phyloP scores from a whole-genome alignment of 768 basidiomycete genomes.

The Pholiota microspora region DNA sequence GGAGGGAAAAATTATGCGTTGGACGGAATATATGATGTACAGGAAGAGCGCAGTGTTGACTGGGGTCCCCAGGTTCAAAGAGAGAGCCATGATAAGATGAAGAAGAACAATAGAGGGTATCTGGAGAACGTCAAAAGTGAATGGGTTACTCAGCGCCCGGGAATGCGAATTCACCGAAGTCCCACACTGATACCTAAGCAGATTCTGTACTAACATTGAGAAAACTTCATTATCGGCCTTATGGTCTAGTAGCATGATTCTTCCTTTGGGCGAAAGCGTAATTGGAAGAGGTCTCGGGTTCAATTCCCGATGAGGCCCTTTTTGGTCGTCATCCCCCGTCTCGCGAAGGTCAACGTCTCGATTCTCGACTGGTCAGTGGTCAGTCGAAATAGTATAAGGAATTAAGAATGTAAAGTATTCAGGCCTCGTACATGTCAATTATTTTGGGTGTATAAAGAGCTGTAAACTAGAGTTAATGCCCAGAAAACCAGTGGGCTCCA shows the following conservation, averaged over 20 bases:
- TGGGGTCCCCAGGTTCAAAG: constrained; percentile 63
- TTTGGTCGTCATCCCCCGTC: neutral
- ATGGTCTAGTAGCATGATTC: constrained; percentile 26
- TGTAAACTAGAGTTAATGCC: no score
- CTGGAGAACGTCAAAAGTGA: neutral
- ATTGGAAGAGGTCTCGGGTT: constrained; percentile 24
- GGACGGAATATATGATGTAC: constrained; percentile 77
- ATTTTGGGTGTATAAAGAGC: no score
- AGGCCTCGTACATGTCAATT: no score
- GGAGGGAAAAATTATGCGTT: constrained; percentile 74
- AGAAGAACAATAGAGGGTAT: neutral
- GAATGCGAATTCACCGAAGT: neutral
- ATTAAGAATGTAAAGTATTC: no score
- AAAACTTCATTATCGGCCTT: constrained; percentile 13
- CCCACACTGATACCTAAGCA: neutral
- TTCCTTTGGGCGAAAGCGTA: constrained; percentile 17
- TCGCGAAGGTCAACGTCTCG: no score
- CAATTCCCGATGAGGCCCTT: constrained; percentile 12
- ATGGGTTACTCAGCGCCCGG: neutral
- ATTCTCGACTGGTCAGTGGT: no score
- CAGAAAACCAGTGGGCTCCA: no score
- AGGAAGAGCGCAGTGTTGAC: constrained; percentile 76
- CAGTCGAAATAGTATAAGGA: no score
- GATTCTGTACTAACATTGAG: neutral
- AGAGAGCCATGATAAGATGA: constrained; percentile 30